phyloP scores from a whole-genome alignment of 2,329 filamentous ascomycete genomes.

The Fusarium poae region DNA sequence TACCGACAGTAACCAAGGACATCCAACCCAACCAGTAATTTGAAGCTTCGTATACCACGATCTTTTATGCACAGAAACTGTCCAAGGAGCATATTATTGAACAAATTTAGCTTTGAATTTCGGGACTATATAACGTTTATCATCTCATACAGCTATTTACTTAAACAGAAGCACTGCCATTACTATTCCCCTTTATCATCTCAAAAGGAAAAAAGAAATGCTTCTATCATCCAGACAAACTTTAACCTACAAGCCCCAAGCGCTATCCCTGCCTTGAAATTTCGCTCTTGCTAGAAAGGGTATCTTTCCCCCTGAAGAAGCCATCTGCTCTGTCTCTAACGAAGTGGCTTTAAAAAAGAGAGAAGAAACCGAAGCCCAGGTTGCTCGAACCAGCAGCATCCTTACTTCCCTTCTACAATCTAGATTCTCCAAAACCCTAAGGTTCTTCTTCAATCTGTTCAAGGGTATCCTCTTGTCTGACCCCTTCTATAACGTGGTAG shows the following conservation, averaged over 20 bases:
- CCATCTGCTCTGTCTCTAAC: neutral
- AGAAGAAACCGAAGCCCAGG: neutral
- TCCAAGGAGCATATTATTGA: accelerated
- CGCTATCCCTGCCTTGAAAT: neutral
- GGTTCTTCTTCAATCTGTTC: constrained; percentile 6
- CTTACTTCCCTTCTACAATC: neutral
- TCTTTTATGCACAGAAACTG: neutral
- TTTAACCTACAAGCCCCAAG: constrained; percentile 6
- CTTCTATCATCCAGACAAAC: constrained; percentile 3
- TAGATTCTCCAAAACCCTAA: constrained; percentile 9
- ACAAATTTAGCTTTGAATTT: neutral
- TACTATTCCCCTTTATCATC: neutral
- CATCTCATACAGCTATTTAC: neutral
- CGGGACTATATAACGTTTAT: neutral
- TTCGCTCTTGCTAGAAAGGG: neutral
- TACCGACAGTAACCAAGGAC: no score
- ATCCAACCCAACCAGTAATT: neutral
- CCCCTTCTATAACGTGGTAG: constrained; percentile 68
- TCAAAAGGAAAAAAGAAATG: constrained; percentile 4
- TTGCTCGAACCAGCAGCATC: constrained; percentile 11
- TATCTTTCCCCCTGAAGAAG: neutral
- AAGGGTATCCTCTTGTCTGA: constrained; percentile 57
- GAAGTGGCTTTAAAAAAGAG: neutral
- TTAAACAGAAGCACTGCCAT: neutral
- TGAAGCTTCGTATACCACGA: neutral